Base-by-base conservation (phyloP, 208 protist genomes). In the Trypanosoma mega region DNA sequence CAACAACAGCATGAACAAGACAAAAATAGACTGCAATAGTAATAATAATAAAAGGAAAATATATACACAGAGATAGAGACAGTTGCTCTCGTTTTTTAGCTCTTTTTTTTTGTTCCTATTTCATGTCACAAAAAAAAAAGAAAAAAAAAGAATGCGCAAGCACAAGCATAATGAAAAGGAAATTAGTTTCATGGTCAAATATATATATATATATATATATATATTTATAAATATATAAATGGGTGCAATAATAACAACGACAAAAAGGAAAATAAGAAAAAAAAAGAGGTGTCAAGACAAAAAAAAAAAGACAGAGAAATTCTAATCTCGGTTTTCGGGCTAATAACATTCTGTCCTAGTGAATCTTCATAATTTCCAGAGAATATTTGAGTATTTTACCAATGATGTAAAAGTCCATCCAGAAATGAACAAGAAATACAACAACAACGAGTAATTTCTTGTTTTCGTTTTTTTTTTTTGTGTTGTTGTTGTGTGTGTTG, bases 81-180 rank as follows among this genome's bases (percentile, higher is more conserved):
- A n/a, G n/a, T n/a, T n/a, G n/a, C n/a, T n/a, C n/a, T n/a, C n/a
- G n/a, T n/a, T n/a, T n/a, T n/a, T 39, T 51, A 33, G 5, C 7
- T 61, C 47, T 37, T 6, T 61, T 33, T 46, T 29, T 51, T 48
- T 62, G 9, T 51, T 62, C 27, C 18, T 30, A 39, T 62, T 36
- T 20, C 27, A 49, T 51, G 14, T 31, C 36, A 43, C 47, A 52
- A 54, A 34, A 64, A 54, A 26, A 54, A 64, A 30, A 68, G 30
- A 45, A 59, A 46, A 49, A 26, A 23, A 43, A 49, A 60, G 26
- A 60, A 8, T 43, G 44, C 18, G 24, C 36, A 14, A 12, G 21
- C 26, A 66, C 12, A 18, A 39, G 8, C 54, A 23, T 9, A 18
- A 14, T 7, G n/a, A 52, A 12, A 31, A 52, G 34, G 14, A 52